Base-by-base conservation (phyloP, 2,329 filamentous ascomycete genomes). In the Phialophora chinensis region DNA sequence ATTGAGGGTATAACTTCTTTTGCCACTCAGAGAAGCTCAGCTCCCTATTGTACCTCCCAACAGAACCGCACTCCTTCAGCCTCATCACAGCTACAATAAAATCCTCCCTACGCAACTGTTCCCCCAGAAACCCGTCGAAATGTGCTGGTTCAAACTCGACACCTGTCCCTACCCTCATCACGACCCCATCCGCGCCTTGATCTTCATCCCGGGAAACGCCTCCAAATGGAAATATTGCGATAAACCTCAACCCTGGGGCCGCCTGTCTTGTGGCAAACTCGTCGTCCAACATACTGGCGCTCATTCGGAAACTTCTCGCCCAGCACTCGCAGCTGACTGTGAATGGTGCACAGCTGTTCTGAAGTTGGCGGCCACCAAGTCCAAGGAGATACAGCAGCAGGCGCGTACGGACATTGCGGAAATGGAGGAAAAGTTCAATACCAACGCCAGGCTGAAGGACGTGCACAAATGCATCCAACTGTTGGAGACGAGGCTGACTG, bases 101-200 rank as follows among this genome's bases (percentile, higher is more conserved):
- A 44, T 14, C 31, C 25, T 17, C 7, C 53, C 35, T 20, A 7
- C 17, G 17, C 5, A 12, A 12, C 27, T 42, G 23, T 50, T 35
- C 49, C 10, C 25, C 27, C 42, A n/a, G 31, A 10, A 5, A 27
- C 27, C 38, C 27, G 25, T 27, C 57, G 63, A 47, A 58, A 69
- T 69, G 68, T 69, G 68, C 60, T 58, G 52, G 23, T 67, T 58
- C 68, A 67, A 63, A 44, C 62, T 69, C 10, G 25, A 62, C 10
- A 60, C 52, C 50, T 69, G 68, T 44, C 68, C 68, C 29, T 69
- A 69, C 38, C 68, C 68, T 44, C 58, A 67, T 42, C 65, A 63
- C 47, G 68, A 69, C 38, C 65, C 62, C 4, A 55, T 69, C 31
- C 54, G 62, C 29, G 63, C 68, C 50, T 54, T 66, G 29, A 66